Evolutionary conservation across 2,329 filamentous ascomycete species (phyloP).

Genomic region (Hymenoscyphus fructigenus): DNA sequence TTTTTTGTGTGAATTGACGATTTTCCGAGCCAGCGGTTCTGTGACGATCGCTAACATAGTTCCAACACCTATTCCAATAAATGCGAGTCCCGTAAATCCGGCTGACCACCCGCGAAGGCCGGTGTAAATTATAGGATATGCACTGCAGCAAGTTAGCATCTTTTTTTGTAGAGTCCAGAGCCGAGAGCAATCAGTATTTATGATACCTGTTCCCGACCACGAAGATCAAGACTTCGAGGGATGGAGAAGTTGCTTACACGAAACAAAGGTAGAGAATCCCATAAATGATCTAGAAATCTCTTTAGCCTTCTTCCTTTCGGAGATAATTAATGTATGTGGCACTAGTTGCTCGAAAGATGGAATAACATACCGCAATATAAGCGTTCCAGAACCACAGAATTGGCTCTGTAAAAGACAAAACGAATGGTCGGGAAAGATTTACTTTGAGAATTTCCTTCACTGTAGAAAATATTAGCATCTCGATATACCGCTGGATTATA

Average conservation of each 20-base stretch:
- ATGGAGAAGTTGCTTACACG: constrained; percentile 43
- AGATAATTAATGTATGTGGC: too few relatives aligned
- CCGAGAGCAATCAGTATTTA: too few relatives aligned
- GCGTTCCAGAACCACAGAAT: constrained; percentile 72
- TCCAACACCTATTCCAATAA: constrained; percentile 68
- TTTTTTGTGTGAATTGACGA: constrained; percentile 74
- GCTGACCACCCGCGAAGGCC: constrained; percentile 72
- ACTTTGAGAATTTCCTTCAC: constrained; percentile 68
- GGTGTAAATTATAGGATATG: constrained; percentile 82
- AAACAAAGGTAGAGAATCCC: constrained; percentile 88
- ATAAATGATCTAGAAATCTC: constrained; percentile 61
- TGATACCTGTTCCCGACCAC: too few relatives aligned
- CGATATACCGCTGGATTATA: neutral
- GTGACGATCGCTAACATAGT: constrained; percentile 59
- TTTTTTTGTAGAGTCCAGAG: too few relatives aligned
- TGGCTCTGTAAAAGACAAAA: constrained; percentile 76
- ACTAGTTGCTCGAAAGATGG: too few relatives aligned
- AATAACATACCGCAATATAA: constrained; percentile 54
- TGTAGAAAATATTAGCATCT: constrained; percentile 38
- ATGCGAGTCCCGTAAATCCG: constrained; percentile 73
- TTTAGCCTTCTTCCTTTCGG: neutral
- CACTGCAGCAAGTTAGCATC: constrained; percentile 35
- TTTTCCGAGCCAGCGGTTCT: constrained; percentile 70
- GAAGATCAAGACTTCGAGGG: too few relatives aligned
- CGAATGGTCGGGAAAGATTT: constrained; percentile 75